Conservation (phyloP, 1,284 basidiomycete genomes). For the Dichomitus squalens region DNA sequence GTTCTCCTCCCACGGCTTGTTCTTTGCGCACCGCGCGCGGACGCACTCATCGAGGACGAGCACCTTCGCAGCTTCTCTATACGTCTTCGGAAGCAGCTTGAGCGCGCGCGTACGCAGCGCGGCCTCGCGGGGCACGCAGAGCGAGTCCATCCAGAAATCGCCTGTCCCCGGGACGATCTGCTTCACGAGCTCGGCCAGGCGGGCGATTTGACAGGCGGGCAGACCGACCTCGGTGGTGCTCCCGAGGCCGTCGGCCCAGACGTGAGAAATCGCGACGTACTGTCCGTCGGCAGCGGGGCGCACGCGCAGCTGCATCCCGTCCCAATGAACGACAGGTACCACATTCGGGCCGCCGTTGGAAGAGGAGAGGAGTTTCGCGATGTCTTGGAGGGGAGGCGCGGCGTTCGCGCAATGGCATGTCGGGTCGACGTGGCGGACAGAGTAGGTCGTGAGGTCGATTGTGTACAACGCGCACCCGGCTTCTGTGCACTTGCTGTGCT, state of each 20-base stretch:
- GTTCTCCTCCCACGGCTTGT: background rate
- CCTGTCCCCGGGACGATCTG: slow-evolving; percentile 3
- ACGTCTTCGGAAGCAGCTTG: slow-evolving; percentile 17
- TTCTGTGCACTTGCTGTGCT: slow-evolving; percentile 11
- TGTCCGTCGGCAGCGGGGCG: background rate
- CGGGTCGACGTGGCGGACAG: slow-evolving; percentile 7
- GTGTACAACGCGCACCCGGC: slow-evolving; percentile 8
- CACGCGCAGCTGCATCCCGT: background rate
- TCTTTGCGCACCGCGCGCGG: background rate
- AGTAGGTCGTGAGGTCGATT: slow-evolving; percentile 5
- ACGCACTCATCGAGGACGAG: slow-evolving; percentile 16
- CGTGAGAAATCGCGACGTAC: slow-evolving; percentile 23
- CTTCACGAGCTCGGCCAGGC: slow-evolving; percentile 5
- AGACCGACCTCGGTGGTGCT: slow-evolving; percentile 19
- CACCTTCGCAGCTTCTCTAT: slow-evolving; percentile 11
- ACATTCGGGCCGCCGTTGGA: background rate
- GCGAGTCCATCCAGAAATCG: slow-evolving; percentile 21
- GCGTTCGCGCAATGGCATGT: slow-evolving; percentile 8
- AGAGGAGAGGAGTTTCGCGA: slow-evolving; percentile 8
- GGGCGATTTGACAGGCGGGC: slow-evolving; percentile 16
- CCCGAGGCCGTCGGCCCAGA: slow-evolving; percentile 23
- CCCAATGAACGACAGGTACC: slow-evolving; percentile 1
- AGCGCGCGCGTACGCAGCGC: slow-evolving; percentile 11
- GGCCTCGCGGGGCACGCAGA: slow-evolving; percentile 15
- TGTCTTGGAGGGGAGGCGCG: slow-evolving; percentile 7